Evolutionary conservation across 495 filamentous ascomycete species (phyloP).

Genomic region (Echria macrotheca): DNA sequence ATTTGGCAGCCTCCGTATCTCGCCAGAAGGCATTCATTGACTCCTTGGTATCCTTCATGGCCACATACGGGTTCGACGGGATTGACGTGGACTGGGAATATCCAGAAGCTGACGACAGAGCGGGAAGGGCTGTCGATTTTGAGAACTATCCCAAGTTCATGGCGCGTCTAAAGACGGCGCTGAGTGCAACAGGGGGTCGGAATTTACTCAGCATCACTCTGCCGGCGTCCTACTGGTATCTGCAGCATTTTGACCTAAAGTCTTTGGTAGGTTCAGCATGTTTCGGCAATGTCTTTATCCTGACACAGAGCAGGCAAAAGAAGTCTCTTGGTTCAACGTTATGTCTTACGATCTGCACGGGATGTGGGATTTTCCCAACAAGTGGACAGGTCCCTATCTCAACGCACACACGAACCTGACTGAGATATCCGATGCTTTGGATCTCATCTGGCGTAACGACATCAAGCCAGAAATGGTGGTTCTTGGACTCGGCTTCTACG

Average conservation of each 20-base stretch:
- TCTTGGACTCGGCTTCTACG: conserved; percentile 46
- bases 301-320: no score
- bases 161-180: neutral
- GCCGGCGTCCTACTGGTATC: conserved; percentile 49
- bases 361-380: conserved; percentile 11
- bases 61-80: conserved; percentile 28
- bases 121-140: conserved; percentile 31
- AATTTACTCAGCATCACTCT: conserved; percentile 28
- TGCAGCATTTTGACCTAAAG: conserved; percentile 45
- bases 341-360: conserved; percentile 48
- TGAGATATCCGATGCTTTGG: conserved; percentile 41
- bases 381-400: conserved; percentile 26
- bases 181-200: neutral
- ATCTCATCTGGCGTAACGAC: conserved; percentile 47
- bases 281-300: no score
- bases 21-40: conserved; percentile 21
- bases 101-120: conserved; percentile 34
- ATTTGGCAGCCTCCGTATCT: conserved; percentile 14
- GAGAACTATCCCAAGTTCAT: conserved; percentile 32
- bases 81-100: conserved; percentile 55
- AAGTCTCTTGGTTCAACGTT: conserved; percentile 49
- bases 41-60: conserved; percentile 11
- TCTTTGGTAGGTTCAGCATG: no score
- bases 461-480: conserved; percentile 37
- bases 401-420: conserved; percentile 49